Base-by-base conservation (phyloP, 2,329 filamentous ascomycete genomes). In the Verticillium nubilum region DNA sequence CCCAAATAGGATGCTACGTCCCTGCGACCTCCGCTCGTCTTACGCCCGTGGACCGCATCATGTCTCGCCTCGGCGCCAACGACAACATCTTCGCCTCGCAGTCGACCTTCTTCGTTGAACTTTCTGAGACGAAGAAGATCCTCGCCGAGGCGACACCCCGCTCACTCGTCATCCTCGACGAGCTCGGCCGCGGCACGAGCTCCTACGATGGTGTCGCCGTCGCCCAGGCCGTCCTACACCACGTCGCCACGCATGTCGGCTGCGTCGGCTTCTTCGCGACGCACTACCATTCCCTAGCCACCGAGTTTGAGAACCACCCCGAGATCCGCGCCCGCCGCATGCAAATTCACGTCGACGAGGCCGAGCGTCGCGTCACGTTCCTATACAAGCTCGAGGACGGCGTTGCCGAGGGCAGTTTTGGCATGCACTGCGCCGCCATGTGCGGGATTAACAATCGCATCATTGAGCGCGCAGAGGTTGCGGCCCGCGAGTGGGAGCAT, bases 11-110 rank as follows among this genome's bases (percentile, higher is more conserved):
- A 59, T 97, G 94, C 73, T 90, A 96, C 66, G 86, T 99, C 1
- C 95, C 95, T 1, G 93, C 92, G 61, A 80, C 83, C 19, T 91
- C 87, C 3, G 95, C 95, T 1, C 86, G 83, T 2, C 81, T 99
- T 52, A 98, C 94, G 0, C 94, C 95, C 0, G 87, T 96, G 3
- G 95, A 99, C 72, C 91, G 95, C 58, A 98, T 99, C 79, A 99
- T 99, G 95, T 98, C 94, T 10, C 91, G 95, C 53, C 86, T 99
- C 0, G 95, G 95, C 10, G 95, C 95, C 54, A 97, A 98, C 69
- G 95, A 99, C 84, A 98, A 98, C 74, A 99, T 99, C 67, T 98
- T 99, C 71, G 95, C 94, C 1, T 91, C 94, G 0, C 95, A 99
- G 73, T 96, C 91, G 15, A 99, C 95, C 2, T 99, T 99, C 80